Evolutionary conservation across 352 stramenopile species (phyloP), one percentile per base, ranked within the genome.

Genomic region (Phytophthora chlamydospora): DNA sequence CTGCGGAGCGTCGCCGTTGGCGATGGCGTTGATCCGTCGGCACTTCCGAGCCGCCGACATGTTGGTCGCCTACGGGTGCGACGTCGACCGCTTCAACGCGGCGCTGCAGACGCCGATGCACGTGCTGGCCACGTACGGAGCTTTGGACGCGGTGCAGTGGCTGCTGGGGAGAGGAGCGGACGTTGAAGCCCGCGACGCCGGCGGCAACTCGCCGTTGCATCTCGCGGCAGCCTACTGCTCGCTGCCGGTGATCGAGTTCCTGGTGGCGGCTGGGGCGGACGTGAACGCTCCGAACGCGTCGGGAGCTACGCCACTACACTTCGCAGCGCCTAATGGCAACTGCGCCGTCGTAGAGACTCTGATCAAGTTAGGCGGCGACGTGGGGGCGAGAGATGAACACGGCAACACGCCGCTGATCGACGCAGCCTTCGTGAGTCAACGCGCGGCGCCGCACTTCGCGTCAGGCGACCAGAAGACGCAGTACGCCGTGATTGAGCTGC

Each of bases 371-470:
- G 69, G 75, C 6, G 67, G 57, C 8, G 69, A 79, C 8, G 24
- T 74, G 24, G 59, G 80, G 33, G 60, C 62, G 6, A 47, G 31
- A 0, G 70, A 79, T 34, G 51, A 65, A 5, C 40, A 47, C 16
- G 66, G 70, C 43, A 78, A 78, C 39, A 80, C 75, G 21, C 59
- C 75, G 17, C 46, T 83, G 34, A 68, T 78, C 19, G 50, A 71
- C 13, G 75, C 75, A 0, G 52, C 70, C 11, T 82, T 77, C 42
- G 56, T 82, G 39, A 70, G 34, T 32, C 70, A 82, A 55, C 55
- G 32, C 2, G 21, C 73, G 9, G 17, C 48, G 7, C 48, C 58
- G 3, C 70, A 73, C 47, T 82, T 79, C 36, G 66, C 70, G 6
- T 67, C 50, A 17, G 71, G 73, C n/a, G 66, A 79, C 29, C 35